Conservation (phyloP, 2,329 filamentous ascomycete species). For the Claviceps monticola region DNA sequence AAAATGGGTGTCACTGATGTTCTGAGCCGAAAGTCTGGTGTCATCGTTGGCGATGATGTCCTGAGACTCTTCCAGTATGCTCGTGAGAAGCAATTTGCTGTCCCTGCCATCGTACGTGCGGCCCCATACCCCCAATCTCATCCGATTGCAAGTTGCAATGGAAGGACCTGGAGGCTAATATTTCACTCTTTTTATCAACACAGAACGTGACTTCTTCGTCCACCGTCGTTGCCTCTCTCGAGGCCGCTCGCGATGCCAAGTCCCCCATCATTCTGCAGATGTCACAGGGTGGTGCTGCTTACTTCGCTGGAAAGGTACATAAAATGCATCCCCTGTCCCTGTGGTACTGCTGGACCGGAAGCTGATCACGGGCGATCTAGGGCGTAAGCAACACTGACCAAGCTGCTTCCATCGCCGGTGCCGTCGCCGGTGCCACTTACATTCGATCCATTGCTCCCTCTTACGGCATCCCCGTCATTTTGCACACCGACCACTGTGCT, state of each 20-base stretch:
- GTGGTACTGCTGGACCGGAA: not conserved
- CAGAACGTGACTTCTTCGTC: slow-evolving; percentile 86
- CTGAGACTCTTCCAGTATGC: slow-evolving; percentile 73
- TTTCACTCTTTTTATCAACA: too few relatives aligned
- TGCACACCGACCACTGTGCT: slow-evolving; percentile 97
- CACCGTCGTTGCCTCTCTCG: slow-evolving; percentile 62
- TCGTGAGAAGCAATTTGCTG: slow-evolving; percentile 75
- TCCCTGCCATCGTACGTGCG: slow-evolving; percentile 54
- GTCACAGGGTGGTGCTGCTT: slow-evolving; percentile 86
- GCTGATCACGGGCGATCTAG: slow-evolving; percentile 16
- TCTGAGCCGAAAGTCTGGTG: slow-evolving; percentile 37
- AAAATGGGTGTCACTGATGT: slow-evolving; percentile 26
- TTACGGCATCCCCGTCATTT: slow-evolving; percentile 82
- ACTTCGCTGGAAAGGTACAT: slow-evolving; percentile 71
- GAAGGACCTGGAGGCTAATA: not conserved
- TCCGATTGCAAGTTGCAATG: not conserved
- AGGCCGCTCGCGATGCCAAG: slow-evolving; percentile 87
- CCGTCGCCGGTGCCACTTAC: slow-evolving; percentile 83
- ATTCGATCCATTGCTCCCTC: slow-evolving; percentile 74
- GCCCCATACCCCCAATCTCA: not conserved
- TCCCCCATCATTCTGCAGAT: slow-evolving; percentile 86
- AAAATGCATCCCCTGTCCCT: not conserved
- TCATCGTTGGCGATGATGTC: slow-evolving; percentile 41
- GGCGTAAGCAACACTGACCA: slow-evolving; percentile 71
- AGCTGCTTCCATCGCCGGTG: slow-evolving; percentile 75